Conservation (phyloP, 1,284 basidiomycete genomes). For the Xerocomus nothofagi region DNA sequence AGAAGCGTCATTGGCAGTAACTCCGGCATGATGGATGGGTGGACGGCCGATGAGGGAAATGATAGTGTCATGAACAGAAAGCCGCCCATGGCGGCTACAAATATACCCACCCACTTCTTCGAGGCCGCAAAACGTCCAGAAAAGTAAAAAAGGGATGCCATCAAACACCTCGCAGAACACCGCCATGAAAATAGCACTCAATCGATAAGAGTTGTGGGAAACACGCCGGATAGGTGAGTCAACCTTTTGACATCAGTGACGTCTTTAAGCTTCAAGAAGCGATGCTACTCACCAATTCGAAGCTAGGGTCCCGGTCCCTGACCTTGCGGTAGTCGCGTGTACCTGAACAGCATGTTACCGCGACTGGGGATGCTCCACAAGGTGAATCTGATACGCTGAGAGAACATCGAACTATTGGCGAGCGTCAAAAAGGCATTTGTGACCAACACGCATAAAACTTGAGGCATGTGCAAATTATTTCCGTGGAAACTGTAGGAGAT, state of each 20-base stretch:
- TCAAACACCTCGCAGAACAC: conserved; percentile 1
- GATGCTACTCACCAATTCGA: neutral
- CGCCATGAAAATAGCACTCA: conserved; percentile 9
- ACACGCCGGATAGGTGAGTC: conserved; percentile 20
- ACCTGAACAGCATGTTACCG: neutral
- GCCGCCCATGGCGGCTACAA: conserved; percentile 18
- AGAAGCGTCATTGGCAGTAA: conserved; percentile 3
- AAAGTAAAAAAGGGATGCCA: conserved; percentile 2
- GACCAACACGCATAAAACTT: conserved; percentile 10
- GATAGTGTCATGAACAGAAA: neutral
- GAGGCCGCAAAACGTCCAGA: neutral
- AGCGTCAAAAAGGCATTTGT: conserved; percentile 2
- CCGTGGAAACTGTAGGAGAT: neutral
- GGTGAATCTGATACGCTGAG: neutral
- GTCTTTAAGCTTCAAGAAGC: conserved; percentile 12
- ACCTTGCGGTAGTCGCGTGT: conserved; percentile 22
- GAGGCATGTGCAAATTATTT: conserved; percentile 3
- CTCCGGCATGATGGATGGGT: neutral
- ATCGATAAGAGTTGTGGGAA: conserved; percentile 9
- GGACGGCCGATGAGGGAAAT: neutral
- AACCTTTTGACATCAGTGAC: conserved; percentile 3
- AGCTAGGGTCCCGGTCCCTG: conserved; percentile 11
- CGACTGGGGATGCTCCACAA: conserved; percentile 1
- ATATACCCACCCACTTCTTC: neutral
- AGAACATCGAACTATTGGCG: conserved; percentile 2